Conservation (phyloP, 345 rosid genomes). For the Arabidopsis thaliana region DNA sequence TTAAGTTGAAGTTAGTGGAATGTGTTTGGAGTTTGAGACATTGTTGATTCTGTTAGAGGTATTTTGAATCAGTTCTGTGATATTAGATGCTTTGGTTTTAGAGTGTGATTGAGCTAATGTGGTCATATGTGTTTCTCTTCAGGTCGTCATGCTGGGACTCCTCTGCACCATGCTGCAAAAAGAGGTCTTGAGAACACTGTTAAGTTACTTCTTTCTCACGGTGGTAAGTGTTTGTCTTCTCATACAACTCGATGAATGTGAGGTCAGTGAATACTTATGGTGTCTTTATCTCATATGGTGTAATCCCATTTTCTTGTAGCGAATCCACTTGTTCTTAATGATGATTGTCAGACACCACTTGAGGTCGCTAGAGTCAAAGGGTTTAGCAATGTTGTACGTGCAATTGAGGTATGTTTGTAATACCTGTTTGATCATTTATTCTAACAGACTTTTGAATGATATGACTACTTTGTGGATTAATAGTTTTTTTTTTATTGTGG, state of each 20-base stretch:
- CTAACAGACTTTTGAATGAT: neutral
- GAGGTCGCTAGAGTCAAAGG: slow-evolving; percentile 93
- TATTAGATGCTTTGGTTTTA: slow-evolving; percentile 15
- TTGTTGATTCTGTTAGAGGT: neutral
- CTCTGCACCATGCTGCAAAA: slow-evolving; percentile 97
- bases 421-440: neutral
- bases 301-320: slow-evolving; percentile 53
- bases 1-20: neutral
- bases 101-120: slow-evolving; percentile 14
- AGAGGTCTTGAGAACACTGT: slow-evolving; percentile 82
- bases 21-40: slow-evolving; percentile 8
- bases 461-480: slow-evolving; percentile 2
- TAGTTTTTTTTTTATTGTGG: neutral
- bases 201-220: slow-evolving; percentile 74
- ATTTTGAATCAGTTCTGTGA: neutral
- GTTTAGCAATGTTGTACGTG: slow-evolving; percentile 67
- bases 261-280: neutral
- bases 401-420: slow-evolving; percentile 70
- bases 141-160: slow-evolving; percentile 93
- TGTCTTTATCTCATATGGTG: slow-evolving; percentile 4
- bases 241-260: neutral
- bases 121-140: neutral
- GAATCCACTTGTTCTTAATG: slow-evolving; percentile 78
- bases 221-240: slow-evolving; percentile 55
- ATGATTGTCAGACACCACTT: slow-evolving; percentile 90